Conservation (phyloP, 2,329 filamentous ascomycete genomes). For the Juglanconis juglandina region DNA sequence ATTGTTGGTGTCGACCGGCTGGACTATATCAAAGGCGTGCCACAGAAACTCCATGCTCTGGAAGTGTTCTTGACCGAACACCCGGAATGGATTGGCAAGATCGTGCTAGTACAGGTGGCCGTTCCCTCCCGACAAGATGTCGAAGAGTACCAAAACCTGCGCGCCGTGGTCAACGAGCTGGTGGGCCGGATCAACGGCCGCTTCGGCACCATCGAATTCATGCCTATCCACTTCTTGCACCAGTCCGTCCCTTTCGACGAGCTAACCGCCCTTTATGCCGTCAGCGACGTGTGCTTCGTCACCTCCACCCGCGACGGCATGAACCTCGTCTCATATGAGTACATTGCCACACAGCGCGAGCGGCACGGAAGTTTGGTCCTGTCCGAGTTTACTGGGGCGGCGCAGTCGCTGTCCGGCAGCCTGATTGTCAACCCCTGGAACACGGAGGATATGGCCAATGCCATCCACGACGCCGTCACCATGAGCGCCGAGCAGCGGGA, state of each 20-base stretch:
- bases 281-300: slow-evolving; percentile 88
- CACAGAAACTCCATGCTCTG: slow-evolving; percentile 92
- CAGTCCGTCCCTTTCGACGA: slow-evolving; percentile 95
- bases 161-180: slow-evolving; percentile 92
- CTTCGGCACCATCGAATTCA: slow-evolving; percentile 96
- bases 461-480: slow-evolving; percentile 93
- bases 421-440: slow-evolving; percentile 99
- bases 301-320: slow-evolving; percentile 97
- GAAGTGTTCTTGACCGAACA: slow-evolving; percentile 97
- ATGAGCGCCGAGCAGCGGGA: slow-evolving; percentile 88
- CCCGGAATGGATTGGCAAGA: slow-evolving; percentile 96
- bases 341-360: slow-evolving; percentile 89
- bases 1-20: slow-evolving; percentile 95
- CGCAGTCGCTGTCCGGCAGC: slow-evolving; percentile 88
- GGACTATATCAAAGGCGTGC: slow-evolving; percentile 98
- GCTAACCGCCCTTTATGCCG: slow-evolving; percentile 86
- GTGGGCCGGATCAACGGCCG: slow-evolving; percentile 96
- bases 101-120: slow-evolving; percentile 92
- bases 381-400: slow-evolving; percentile 93
- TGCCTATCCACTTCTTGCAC: slow-evolving; percentile 98
- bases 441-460: slow-evolving; percentile 88
- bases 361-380: slow-evolving; percentile 92
- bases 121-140: slow-evolving; percentile 94
- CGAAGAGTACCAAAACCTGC: slow-evolving; percentile 95
- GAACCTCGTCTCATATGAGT: slow-evolving; percentile 98